These are phyloP conservation scores for Auxenochlorella pyrenoidosa DNA, from an alignment of 139 green algal species.

Conservation along the genomic window DNA sequence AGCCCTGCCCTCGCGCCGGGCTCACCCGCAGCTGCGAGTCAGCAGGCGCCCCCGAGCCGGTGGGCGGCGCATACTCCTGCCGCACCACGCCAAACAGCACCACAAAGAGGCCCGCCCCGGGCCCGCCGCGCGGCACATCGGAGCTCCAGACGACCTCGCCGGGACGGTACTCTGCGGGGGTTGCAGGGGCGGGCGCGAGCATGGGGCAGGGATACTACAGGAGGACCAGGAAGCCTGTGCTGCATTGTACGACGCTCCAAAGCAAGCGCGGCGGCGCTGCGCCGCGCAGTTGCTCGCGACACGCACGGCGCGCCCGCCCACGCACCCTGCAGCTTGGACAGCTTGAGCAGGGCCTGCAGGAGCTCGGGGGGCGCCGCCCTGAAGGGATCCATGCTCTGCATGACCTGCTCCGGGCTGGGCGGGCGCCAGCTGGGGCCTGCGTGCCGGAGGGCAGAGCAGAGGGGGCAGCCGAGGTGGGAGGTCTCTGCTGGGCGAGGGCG, in stretches of 20 bases:
- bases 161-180: background rate
- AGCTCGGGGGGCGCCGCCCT: background rate
- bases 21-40: background rate
- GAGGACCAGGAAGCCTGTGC: too few species aligned
- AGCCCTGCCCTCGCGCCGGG: too few species aligned
- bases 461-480: background rate
- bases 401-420: background rate
- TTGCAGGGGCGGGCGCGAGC: too few species aligned
- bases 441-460: background rate
- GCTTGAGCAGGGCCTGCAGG: background rate
- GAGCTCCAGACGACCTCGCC: background rate
- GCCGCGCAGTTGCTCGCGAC: too few species aligned
- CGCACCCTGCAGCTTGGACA: background rate
- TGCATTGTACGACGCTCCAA: too few species aligned
- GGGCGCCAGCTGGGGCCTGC: constrained; percentile 15
- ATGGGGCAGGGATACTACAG: too few species aligned
- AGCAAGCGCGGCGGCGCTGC: too few species aligned
- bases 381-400: background rate
- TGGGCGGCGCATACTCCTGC: background rate
- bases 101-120: background rate
- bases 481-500: too few species aligned
- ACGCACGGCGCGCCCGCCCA: background rate
- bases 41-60: background rate
- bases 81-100: constrained; percentile 1
- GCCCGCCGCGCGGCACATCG: background rate